Conservation (phyloP, 257 asterid species). For the Solanum arcanum region DNA sequence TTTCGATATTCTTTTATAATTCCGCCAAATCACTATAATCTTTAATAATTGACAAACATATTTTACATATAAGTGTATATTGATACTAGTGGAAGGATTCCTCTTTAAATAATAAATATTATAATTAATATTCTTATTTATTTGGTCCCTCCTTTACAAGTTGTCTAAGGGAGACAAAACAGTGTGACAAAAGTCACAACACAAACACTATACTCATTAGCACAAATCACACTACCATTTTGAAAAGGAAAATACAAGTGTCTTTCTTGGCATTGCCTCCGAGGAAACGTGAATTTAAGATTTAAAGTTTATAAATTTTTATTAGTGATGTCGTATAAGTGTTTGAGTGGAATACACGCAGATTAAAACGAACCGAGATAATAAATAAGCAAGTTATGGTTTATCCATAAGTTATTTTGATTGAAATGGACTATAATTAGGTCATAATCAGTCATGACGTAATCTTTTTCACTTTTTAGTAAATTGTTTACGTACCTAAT, state of each 20-base stretch:
- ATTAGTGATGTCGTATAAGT: accelerated
- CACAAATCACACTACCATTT: not conserved
- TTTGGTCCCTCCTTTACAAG: not conserved
- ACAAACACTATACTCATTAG: not conserved
- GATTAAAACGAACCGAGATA: accelerated
- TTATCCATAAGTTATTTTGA: not conserved
- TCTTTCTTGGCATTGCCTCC: no score
- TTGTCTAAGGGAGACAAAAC: not conserved
- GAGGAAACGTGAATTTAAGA: not conserved
- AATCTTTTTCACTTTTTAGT: not conserved
- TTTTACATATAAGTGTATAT: not conserved
- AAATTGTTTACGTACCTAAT: not conserved
- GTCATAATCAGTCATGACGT: accelerated
- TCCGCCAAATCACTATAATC: not conserved
- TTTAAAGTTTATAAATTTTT: not conserved
- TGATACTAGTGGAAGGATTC: not conserved
- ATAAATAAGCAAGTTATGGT: not conserved
- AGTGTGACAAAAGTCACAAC: not conserved
- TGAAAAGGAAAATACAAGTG: not conserved
- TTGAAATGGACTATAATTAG: not conserved
- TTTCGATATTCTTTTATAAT: no score
- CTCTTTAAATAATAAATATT: not conserved
- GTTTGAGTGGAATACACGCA: accelerated
- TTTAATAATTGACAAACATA: not conserved
- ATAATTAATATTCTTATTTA: not conserved